Percentiles rank a stretch among this genome's conserved stretches.
These are phyloP conservation scores for Telfairia occidentalis DNA, from an alignment of 331 rosid species.

Conservation along the genomic window DNA sequence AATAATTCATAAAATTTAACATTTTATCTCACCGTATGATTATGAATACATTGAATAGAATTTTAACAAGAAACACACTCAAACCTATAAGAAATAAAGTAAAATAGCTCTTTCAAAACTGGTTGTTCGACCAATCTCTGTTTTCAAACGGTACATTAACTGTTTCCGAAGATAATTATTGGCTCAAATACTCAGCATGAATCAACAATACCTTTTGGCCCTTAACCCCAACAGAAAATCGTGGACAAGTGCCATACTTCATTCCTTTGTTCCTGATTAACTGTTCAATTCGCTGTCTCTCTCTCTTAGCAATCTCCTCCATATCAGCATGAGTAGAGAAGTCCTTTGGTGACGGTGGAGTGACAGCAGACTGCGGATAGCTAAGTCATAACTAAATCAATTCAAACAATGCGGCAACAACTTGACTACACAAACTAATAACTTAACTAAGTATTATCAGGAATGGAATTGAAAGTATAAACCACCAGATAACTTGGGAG, in stretches of 20 bases:
- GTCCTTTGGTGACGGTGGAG: slow-evolving; percentile 22
- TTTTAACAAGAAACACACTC: background rate
- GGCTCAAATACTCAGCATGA: background rate
- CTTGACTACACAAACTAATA: background rate
- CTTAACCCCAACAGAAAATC: slow-evolving; percentile 45
- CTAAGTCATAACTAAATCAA: background rate
- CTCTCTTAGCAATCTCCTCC: slow-evolving; percentile 52
- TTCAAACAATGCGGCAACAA: slow-evolving; percentile 2
- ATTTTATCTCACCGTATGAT: background rate
- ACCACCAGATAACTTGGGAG: background rate
- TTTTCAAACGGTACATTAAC: background rate
- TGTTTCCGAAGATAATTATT: background rate
- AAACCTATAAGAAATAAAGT: background rate
- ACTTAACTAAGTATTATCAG: background rate
- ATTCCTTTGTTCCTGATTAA: slow-evolving; percentile 44
- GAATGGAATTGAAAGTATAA: background rate
- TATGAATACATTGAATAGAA: too few relatives aligned
- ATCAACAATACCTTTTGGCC: slow-evolving; percentile 54
- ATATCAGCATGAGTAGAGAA: slow-evolving; percentile 24
- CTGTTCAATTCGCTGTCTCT: slow-evolving; percentile 41
- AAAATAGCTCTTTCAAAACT: background rate
- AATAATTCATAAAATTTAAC: background rate
- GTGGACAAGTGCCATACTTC: slow-evolving; percentile 47
- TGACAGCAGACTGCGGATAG: slow-evolving; percentile 22
- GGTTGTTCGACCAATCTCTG: background rate